Percentiles rank a stretch among this genome's conserved stretches.
Evolutionary conservation across 768 basidiomycete genomes (phyloP).

Genomic region (Boletus barrowsii): DNA sequence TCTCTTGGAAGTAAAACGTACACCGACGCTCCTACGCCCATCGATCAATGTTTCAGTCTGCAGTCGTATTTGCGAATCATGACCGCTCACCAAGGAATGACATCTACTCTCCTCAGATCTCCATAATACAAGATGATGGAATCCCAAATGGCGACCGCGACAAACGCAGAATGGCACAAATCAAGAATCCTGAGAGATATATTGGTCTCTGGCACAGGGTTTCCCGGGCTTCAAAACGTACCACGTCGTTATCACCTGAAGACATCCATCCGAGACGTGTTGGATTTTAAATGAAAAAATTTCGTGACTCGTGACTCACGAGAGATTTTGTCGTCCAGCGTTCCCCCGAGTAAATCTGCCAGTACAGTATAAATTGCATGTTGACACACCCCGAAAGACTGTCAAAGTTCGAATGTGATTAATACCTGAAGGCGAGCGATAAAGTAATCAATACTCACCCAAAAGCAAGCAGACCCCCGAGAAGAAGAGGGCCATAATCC

Average conservation of each 20-base stretch:
- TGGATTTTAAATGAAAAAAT: no score
- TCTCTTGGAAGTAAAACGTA: slow-evolving; percentile 3
- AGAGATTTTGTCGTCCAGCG: slow-evolving; percentile 15
- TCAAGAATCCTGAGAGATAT: slow-evolving; percentile 18
- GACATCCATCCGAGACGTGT: background rate
- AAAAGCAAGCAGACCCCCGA: slow-evolving; percentile 25
- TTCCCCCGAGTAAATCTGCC: slow-evolving; percentile 15
- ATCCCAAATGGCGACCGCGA: slow-evolving; percentile 23
- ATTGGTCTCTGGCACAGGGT: background rate
- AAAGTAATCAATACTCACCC: slow-evolving; percentile 1
- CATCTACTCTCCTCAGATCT: slow-evolving; percentile 2
- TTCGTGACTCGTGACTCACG: slow-evolving; percentile 7
- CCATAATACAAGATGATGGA: slow-evolving; percentile 23
- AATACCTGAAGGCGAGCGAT: background rate
- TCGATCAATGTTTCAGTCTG: background rate
- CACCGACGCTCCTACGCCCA: slow-evolving; percentile 23
- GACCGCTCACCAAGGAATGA: slow-evolving; percentile 23
- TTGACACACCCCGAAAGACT: slow-evolving; percentile 27
- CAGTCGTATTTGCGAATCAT: background rate
- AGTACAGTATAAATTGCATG: slow-evolving; percentile 27
- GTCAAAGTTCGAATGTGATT: background rate
- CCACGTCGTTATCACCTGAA: slow-evolving; percentile 23
- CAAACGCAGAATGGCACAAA: slow-evolving; percentile 22
- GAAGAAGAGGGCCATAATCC: slow-evolving; percentile 18
- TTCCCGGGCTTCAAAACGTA: background rate